These are phyloP conservation scores for Mortierella sp. DNA, from an alignment of 371 early-diverging fungal genomes.

Conservation along the genomic window DNA sequence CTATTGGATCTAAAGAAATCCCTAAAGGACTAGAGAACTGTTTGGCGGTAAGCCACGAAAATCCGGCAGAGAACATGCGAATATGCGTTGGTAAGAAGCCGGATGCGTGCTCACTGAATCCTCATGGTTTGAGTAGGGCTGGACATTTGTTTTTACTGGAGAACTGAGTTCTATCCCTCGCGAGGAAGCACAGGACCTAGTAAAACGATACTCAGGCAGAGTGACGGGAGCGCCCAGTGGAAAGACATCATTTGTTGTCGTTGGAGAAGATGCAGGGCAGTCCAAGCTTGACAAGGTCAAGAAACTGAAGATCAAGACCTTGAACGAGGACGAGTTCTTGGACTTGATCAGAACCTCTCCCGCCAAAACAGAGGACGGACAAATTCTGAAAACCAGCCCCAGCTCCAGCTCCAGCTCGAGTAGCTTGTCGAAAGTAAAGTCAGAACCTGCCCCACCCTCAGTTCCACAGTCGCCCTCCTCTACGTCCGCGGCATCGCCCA, in stretches of 20 bases:
- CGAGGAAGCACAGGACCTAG: conserved; percentile 82
- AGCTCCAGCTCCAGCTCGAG: conserved; percentile 18
- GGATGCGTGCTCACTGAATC: not conserved
- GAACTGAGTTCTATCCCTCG: conserved; percentile 83
- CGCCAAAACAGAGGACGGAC: conserved; percentile 40
- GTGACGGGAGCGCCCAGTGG: conserved; percentile 88
- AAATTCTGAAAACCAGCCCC: conserved; percentile 27
- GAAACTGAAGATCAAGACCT: conserved; percentile 72
- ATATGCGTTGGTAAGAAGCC: not conserved
- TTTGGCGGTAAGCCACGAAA: conserved; percentile 57
- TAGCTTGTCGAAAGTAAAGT: conserved; percentile 9
- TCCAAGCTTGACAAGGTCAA: conserved; percentile 92
- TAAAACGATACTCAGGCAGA: conserved; percentile 92
- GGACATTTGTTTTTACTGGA: conserved; percentile 96
- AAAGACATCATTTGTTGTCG: conserved; percentile 92
- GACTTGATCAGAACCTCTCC: conserved; percentile 77
- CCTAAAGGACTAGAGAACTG: conserved; percentile 87
- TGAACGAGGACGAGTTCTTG: conserved; percentile 94
- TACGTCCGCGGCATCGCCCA: not conserved
- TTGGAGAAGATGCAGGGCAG: conserved; percentile 95
- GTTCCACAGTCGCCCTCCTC: conserved; percentile 23
- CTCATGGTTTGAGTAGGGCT: conserved; percentile 54
- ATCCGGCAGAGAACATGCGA: not conserved
- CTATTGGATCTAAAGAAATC: conserved; percentile 79
- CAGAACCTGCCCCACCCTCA: conserved; percentile 23